Conservation (phyloP, 1,139 yeast species). For the Candida mesenterica region DNA sequence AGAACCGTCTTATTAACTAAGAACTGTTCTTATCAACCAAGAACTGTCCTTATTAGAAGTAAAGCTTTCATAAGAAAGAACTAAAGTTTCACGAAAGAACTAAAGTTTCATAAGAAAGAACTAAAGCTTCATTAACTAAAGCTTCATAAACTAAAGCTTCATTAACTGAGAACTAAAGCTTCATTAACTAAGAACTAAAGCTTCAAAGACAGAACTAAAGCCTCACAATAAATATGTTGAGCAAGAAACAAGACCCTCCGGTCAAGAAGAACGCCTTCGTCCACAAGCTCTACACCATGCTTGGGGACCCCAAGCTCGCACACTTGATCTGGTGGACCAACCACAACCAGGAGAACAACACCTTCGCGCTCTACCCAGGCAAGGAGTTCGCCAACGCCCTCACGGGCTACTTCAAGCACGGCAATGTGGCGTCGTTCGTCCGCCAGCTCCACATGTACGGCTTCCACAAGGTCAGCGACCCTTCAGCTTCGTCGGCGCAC, state of each 20-base stretch:
- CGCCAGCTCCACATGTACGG: slow-evolving; percentile 52
- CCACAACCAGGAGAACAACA: slow-evolving; percentile 57
- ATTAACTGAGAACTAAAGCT: no score
- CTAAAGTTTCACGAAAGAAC: no score
- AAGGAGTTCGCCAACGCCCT: slow-evolving; percentile 46
- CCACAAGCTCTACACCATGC: slow-evolving; percentile 59
- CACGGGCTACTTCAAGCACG: slow-evolving; percentile 45
- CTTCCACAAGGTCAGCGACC: slow-evolving; percentile 53
- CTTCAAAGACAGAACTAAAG: no score
- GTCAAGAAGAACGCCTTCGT: slow-evolving; percentile 63
- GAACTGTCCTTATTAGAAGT: no score
- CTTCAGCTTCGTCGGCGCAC: slow-evolving; percentile 11
- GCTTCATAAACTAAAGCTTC: no score
- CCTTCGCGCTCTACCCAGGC: slow-evolving; percentile 62
- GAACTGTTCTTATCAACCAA: no score
- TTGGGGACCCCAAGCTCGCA: slow-evolving; percentile 48
- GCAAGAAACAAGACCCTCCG: slow-evolving; percentile 20
- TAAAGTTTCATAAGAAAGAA: no score
- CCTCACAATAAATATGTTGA: slow-evolving; percentile 13
- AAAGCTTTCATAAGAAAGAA: no score
- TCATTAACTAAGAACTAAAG: no score
- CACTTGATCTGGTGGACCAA: slow-evolving; percentile 77
- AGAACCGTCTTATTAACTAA: no score
- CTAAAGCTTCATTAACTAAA: no score
- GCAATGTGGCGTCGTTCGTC: slow-evolving; percentile 47